A percentile compares a stretch with the other conserved stretches of the same genome.
These are phyloP conservation scores for Cylindrodendrum hubeiense DNA, from an alignment of 2,329 filamentous ascomycete genomes.

Conservation along the genomic window DNA sequence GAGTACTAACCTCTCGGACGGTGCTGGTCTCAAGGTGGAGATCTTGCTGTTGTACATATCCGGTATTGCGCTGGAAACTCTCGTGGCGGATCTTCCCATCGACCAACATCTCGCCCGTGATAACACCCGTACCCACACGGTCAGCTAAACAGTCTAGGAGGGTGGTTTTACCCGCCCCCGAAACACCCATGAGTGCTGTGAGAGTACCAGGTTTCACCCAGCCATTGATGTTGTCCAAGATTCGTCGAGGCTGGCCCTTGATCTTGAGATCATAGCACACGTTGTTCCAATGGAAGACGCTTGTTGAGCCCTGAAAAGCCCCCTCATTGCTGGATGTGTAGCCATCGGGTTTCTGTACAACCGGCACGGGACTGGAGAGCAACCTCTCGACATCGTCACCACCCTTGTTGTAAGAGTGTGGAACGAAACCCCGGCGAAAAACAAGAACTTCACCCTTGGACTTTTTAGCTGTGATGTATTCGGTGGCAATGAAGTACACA, in stretches of 20 bases:
- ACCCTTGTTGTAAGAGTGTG: constrained; percentile 19
- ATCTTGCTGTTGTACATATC: constrained; percentile 78
- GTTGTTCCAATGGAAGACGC: constrained; percentile 75
- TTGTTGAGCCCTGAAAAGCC: constrained; percentile 7
- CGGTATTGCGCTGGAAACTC: constrained; percentile 77
- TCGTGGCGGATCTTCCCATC: constrained; percentile 72
- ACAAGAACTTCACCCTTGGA: constrained; percentile 71
- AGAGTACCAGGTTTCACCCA: constrained; percentile 81
- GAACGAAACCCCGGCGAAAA: constrained; percentile 60
- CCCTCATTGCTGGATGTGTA: neutral
- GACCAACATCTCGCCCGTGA: constrained; percentile 75
- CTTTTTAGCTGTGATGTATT: constrained; percentile 59
- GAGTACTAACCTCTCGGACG: constrained; percentile 45
- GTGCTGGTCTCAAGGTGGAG: constrained; percentile 56
- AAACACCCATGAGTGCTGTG: constrained; percentile 71
- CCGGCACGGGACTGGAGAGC: neutral
- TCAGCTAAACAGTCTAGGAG: constrained; percentile 72
- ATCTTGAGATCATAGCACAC: constrained; percentile 81
- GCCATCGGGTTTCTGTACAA: neutral
- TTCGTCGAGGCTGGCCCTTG: constrained; percentile 70
- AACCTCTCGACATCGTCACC: constrained; percentile 16
- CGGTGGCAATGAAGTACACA: constrained; percentile 61
- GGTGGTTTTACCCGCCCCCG: constrained; percentile 70
- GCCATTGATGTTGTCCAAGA: constrained; percentile 77
- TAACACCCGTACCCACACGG: constrained; percentile 76